Base-by-base conservation (phyloP, 495 filamentous ascomycete genomes). In the Penicillium argentinense region DNA sequence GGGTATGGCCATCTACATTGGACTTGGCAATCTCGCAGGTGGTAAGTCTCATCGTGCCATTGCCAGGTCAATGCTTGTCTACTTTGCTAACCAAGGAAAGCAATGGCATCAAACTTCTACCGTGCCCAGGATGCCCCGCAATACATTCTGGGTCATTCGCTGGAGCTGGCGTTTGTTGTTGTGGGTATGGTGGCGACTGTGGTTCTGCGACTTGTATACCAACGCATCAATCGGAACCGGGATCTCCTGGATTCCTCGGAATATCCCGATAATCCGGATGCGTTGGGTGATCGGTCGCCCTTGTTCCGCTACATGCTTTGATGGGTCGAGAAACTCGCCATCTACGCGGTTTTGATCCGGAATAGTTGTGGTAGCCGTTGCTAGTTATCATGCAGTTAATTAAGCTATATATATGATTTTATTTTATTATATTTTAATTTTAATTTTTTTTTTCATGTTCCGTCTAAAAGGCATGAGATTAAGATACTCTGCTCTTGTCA, bases 61-160 rank as follows among this genome's bases (percentile, higher is more conserved):
- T 12, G 5, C n/a, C 28, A 13, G 9, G 18, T n/a, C 26, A 32
- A 18, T 17, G 2, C 5, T 40, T 48, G 22, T 7, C n/a, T 17
- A 18, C 11, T 37, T n/a, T 9, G 6, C 3, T 7, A 14, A 24
- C 8, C 9, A 2, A 32, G 40, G 19, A 13, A 17, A 78, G 73
- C 85, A 1, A 88, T 90, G 80, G 79, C 86, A 0, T 82, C 81
- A 2, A 89, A 91, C 54, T 89, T 91, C 62, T 91, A 91, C 55
- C 80, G 87, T 12, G 50, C 69, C 4, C 68, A 71, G 18, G 86
- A 91, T 51, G 66, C 69, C 5, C 86, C 86, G 0, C 67, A 76
- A 14, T 91, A 85, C 48, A 65, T 76, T 2, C 74, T 89, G 3
- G 88, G 88, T 0, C 86, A 91, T 59, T 73, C 71, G 4, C 60